Conservation (phyloP, 306 rosid species). For the Oemleria cerasiformis region DNA sequence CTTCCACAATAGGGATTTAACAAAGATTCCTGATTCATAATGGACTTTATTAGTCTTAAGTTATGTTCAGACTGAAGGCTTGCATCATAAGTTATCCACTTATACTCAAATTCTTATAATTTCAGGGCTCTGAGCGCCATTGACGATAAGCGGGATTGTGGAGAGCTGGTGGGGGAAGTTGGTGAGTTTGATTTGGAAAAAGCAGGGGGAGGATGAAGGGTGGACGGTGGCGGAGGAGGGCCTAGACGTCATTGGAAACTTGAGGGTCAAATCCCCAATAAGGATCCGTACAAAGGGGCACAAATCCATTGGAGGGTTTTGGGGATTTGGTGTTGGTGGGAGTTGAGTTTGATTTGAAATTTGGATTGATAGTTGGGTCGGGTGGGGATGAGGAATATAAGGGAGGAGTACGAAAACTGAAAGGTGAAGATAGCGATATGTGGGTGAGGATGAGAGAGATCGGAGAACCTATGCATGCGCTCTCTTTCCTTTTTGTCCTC, state of each 20-base stretch:
- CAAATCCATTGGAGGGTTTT: conserved; percentile 53
- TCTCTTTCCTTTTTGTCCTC: no score
- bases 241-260: conserved; percentile 40
- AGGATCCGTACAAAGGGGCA: conserved; percentile 74
- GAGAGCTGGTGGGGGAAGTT: conserved; percentile 39
- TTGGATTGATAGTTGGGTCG: not conserved
- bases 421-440: not conserved
- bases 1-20: no score
- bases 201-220: conserved; percentile 54
- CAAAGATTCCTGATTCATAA: not conserved
- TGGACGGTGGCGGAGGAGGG: conserved; percentile 55
- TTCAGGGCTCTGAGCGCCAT: conserved; percentile 8
- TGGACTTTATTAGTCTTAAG: no score
- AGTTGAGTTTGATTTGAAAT: not conserved
- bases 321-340: not conserved
- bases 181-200: conserved; percentile 52
- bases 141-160: conserved; percentile 37
- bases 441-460: conserved; percentile 13
- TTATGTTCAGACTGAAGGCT: no score
- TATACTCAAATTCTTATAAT: no score
- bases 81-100: no score
- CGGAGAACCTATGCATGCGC: not conserved
- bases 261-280: conserved; percentile 64
- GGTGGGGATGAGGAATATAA: not conserved
- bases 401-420: not conserved